Base-by-base conservation (phyloP, 2,329 filamentous ascomycete species). In the Orbilia ellipsospora region DNA sequence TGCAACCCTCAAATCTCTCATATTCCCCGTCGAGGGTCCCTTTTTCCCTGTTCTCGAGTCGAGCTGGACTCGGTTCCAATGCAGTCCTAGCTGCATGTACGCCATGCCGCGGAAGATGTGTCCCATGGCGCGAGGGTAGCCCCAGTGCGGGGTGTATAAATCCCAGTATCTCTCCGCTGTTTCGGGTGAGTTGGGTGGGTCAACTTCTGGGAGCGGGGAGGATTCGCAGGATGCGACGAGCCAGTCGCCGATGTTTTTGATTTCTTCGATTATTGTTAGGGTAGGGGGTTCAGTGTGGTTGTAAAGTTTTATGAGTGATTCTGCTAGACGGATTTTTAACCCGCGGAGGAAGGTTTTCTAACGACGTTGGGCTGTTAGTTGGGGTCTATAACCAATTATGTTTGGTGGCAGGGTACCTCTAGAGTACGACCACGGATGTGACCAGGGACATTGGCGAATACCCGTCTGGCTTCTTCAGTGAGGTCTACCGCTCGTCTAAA, bases 131-230 rank as follows among this genome's bases (percentile, higher is more conserved):
- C 78, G 64, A 2, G 78, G 78, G 8, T 78, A 73, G 1, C 73
- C 73, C 48, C 79, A 80, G 23, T 80, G 78, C 4, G 78, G 73
- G 40, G 78, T 78, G 61, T 79, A 80, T 12, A 78, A 72, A 26
- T 77, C 78, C 42, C 77, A 78, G 31, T 78, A 77, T 23, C 77
- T 60, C 7, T 75, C 67, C 6, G 51, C 60, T 16, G 66, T 75
- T 63, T 75, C 65, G 15, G 78, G 69, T 4, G 75, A 56, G 26
- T 74, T 75, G 13, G 78, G 78, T 0, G 77, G 77, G 20, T 76
- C 74, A 26, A 77, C 69, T 54, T 79, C 78, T 5, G 78, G 73
- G 6, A 78, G 74, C 2, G 78, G 77, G 12, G 54, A 60, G 16
- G 64, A 40, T n/a, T 69, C 59, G 40, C 72, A 76, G 54, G 72